A percentile compares a stretch with the other conserved stretches of the same genome.
phyloP scores from a whole-genome alignment of 225 moss, liverwort and hornwort species.

The Bryum argenteum region DNA sequence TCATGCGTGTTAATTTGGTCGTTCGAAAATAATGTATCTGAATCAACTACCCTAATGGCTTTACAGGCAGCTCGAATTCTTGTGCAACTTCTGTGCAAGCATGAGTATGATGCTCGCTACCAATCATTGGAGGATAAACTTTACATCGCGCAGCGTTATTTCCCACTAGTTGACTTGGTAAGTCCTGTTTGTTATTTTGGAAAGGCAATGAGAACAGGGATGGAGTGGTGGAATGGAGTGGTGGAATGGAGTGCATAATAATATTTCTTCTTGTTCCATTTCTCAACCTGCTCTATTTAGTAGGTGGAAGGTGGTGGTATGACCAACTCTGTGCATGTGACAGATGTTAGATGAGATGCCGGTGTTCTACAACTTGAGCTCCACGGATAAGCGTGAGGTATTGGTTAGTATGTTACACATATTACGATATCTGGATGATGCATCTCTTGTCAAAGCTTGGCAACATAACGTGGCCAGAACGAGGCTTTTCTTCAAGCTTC shows the following conservation, averaged over 20 bases:
- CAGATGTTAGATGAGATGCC: slow-evolving; percentile 98
- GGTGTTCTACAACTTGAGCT: slow-evolving; percentile 77
- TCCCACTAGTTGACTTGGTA: slow-evolving; percentile 91
- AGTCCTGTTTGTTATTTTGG: slow-evolving; percentile 26
- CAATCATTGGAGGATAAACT: slow-evolving; percentile 95
- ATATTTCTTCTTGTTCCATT: slow-evolving; percentile 3
- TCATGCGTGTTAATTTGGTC: background rate
- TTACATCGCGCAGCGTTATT: slow-evolving; percentile 93
- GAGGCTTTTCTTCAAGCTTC: slow-evolving; percentile 88
- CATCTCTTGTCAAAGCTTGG: slow-evolving; percentile 88
- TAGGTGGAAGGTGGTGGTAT: slow-evolving; percentile 13
- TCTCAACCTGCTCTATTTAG: slow-evolving; percentile 1
- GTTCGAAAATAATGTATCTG: slow-evolving; percentile 1
- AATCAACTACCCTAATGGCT: slow-evolving; percentile 16
- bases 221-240: background rate
- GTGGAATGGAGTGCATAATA: background rate
- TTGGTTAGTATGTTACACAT: slow-evolving; percentile 89
- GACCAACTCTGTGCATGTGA: slow-evolving; percentile 28
- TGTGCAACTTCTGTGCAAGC: slow-evolving; percentile 92
- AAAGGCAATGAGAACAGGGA: background rate
- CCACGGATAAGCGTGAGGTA: slow-evolving; percentile 85
- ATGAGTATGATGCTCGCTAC: slow-evolving; percentile 91
- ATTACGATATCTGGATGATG: slow-evolving; percentile 83
- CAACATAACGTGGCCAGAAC: slow-evolving; percentile 89
- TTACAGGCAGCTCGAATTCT: slow-evolving; percentile 85